These are phyloP conservation scores for Microbotryum saponariae DNA, from an alignment of 1,284 basidiomycete species.

Conservation along the genomic window DNA sequence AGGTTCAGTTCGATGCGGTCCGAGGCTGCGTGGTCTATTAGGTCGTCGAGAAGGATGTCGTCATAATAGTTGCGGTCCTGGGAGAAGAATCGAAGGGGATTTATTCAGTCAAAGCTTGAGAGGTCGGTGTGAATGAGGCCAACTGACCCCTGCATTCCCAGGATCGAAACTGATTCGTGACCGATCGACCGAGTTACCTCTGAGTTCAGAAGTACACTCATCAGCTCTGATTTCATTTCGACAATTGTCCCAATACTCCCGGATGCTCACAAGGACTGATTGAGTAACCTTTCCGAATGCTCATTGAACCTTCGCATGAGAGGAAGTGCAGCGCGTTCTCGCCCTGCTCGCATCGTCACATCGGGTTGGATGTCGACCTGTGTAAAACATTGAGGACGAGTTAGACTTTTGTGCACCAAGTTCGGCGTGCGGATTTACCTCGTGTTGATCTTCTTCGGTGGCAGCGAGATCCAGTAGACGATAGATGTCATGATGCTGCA, in stretches of 20 bases:
- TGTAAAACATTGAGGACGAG: neutral
- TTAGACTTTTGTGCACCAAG: neutral
- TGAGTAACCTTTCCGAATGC: slow-evolving; percentile 81
- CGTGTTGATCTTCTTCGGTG: slow-evolving; percentile 83
- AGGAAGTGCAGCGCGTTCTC: slow-evolving; percentile 75
- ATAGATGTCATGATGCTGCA: slow-evolving; percentile 61
- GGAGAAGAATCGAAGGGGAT: neutral
- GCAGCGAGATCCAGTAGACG: slow-evolving; percentile 77
- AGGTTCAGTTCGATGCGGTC: slow-evolving; percentile 73
- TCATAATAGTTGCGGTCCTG: slow-evolving; percentile 47
- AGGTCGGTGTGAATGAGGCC: neutral
- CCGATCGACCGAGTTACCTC: neutral
- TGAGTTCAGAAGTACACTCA: too few species aligned
- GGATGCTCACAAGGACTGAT: slow-evolving; percentile 42
- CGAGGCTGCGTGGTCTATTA: slow-evolving; percentile 59
- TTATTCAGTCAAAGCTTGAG: neutral
- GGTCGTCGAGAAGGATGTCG: slow-evolving; percentile 78
- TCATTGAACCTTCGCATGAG: slow-evolving; percentile 96
- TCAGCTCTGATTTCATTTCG: neutral
- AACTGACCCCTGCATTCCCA: slow-evolving; percentile 28
- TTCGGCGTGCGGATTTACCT: slow-evolving; percentile 48
- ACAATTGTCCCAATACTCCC: neutral
- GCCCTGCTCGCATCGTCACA: slow-evolving; percentile 90
- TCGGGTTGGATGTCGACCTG: slow-evolving; percentile 72
- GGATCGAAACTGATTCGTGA: slow-evolving; percentile 20